Evolutionary conservation across 257 asterid species (phyloP).

Genomic region (Primulina huaijiensis): DNA sequence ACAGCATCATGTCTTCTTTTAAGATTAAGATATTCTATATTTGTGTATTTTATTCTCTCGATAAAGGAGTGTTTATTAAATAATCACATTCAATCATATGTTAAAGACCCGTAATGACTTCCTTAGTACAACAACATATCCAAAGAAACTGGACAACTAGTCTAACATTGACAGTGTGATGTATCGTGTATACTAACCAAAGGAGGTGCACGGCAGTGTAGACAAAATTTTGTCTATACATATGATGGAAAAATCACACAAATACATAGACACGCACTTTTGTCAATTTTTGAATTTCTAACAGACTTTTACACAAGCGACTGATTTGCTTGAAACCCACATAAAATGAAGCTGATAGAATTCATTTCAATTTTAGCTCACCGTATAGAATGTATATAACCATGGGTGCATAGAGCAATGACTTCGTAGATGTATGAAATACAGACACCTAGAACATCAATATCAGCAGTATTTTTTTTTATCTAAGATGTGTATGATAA

Average conservation of each 20-base stretch:
- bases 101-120: no score
- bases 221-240: background rate
- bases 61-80: background rate
- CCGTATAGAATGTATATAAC: no score
- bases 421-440: background rate
- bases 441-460: background rate
- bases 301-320: slow-evolving; percentile 1
- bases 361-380: no score
- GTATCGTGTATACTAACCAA: no score
- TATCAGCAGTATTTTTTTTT: background rate
- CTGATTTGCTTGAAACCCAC: background rate
- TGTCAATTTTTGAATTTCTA: background rate
- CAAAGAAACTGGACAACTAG: no score
- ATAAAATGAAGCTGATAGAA: no score
- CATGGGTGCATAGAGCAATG: background rate
- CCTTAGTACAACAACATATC: no score
- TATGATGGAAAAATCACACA: background rate
- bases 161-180: no score
- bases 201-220: background rate
- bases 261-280: background rate
- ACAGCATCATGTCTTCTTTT: background rate
- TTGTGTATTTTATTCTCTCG: background rate
- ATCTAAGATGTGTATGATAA: background rate
- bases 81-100: background rate
- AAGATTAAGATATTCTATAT: background rate